phyloP scores from a whole-genome alignment of 805 yeast species.

The Candida krabiensis region DNA sequence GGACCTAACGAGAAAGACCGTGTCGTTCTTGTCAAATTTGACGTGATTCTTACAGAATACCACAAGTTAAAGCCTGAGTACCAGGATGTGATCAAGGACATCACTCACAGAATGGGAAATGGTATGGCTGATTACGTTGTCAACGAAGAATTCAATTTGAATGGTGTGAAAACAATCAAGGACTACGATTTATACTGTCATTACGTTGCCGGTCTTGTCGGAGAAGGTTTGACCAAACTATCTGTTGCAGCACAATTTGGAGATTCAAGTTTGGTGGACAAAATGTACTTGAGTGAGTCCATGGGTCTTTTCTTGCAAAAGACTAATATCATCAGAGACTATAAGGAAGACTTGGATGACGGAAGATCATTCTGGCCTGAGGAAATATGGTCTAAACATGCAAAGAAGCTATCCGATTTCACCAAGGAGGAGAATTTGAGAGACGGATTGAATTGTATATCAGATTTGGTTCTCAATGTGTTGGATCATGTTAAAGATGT shows the following conservation, averaged over 20 bases:
- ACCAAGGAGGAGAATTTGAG: conserved; percentile 43
- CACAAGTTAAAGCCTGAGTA: conserved; percentile 72
- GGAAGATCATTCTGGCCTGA: conserved; percentile 96
- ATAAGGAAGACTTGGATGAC: conserved; percentile 85
- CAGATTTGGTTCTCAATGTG: conserved; percentile 78
- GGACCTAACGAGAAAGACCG: conserved; percentile 81
- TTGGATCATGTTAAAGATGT: conserved; percentile 76
- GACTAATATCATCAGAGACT: conserved; percentile 94
- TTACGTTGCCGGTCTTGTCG: conserved; percentile 97
- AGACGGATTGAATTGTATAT: conserved; percentile 72
- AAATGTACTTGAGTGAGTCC: conserved; percentile 63
- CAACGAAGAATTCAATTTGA: conserved; percentile 72
- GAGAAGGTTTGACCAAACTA: conserved; percentile 89
- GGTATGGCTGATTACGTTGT: conserved; percentile 95
- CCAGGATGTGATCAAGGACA: conserved; percentile 74
- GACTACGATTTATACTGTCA: conserved; percentile 94
- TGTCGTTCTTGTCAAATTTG: conserved; percentile 77
- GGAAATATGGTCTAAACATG: conserved; percentile 87
- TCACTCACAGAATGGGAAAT: conserved; percentile 86
- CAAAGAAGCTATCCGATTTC: conserved; percentile 63
- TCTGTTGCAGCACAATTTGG: conserved; percentile 76
- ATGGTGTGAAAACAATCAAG: conserved; percentile 73
- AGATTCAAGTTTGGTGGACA: conserved; percentile 49
- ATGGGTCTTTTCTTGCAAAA: conserved; percentile 97
- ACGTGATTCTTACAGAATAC: conserved; percentile 64